Base-by-base conservation (phyloP, 345 rosid species). In the Brassica napus region DNA sequence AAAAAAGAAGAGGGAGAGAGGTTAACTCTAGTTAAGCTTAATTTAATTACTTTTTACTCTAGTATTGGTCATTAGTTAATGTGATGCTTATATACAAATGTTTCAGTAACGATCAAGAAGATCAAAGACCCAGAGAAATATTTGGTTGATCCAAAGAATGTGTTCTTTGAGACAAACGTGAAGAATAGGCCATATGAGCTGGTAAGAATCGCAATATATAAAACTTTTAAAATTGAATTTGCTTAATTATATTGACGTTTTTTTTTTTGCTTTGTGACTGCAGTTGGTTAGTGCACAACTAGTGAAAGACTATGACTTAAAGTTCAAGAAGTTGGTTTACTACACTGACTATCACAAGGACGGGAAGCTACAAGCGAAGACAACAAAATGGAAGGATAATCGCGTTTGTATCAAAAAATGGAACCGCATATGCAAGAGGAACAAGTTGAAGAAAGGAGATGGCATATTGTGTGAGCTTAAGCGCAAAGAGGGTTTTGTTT, bases 381-480 rank as follows among this genome's bases (percentile, higher is more conserved):
- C 73, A 23, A 21, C 42, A 2, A 3, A 9, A 6, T 72, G 78
- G 82, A 6, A 1, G 11, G 78, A 79, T 60, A 4, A 31, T 4
- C 77, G 82, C 0, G 78, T 79, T 6, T 57, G 62, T 32, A 47
- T 79, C 63, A 73, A 58, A 5, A 42, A 4, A 4, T 73, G 82
- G 82, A 42, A 0, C 1, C 3, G 0, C 6, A 68, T 79, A 14
- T 68, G 82, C 78, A 0, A 35, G 4, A 47, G 65, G 69, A 73
- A 79, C 78, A 3, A 34, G 0, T 1, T 79, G 73, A 68, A 47
- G 57, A 24, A 14, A 7, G 44, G 54, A 8, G 82, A 79, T 15
- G 63, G 44, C 7, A 28, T 79, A 8, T 72, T 79, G 63, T 79
- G 82, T 60, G 77, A 79, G 5, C 68, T 79, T 15, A n/a, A 66